Evolutionary conservation across 805 yeast genomes (phyloP).

Genomic region (Ascoidea tarda): DNA sequence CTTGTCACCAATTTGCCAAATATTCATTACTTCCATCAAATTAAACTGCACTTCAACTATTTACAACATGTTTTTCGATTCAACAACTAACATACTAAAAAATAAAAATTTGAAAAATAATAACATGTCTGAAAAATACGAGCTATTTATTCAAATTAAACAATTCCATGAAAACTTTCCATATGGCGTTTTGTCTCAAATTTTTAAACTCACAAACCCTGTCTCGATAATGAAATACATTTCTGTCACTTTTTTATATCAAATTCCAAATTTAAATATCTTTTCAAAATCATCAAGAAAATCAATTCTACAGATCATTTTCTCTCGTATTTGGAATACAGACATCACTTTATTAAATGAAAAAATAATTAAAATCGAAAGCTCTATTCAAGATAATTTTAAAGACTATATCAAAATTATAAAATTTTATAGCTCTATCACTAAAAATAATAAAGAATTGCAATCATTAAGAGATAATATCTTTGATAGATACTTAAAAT

Average conservation of each 20-base stretch:
- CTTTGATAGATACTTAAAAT: no score
- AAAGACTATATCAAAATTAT: not conserved
- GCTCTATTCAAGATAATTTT: not conserved
- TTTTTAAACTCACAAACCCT: slow-evolving; percentile 77
- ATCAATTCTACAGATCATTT: slow-evolving; percentile 5
- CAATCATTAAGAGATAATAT: not conserved
- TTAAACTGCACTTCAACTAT: slow-evolving; percentile 76
- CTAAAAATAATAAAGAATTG: slow-evolving; percentile 5
- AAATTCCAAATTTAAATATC: slow-evolving; percentile 23
- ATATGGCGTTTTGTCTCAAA: slow-evolving; percentile 60
- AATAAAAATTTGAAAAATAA: not conserved
- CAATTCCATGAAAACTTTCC: slow-evolving; percentile 72
- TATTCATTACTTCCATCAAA: slow-evolving; percentile 71
- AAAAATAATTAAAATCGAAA: not conserved
- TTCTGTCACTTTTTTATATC: slow-evolving; percentile 74
- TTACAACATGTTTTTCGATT: slow-evolving; percentile 67
- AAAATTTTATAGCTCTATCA: not conserved
- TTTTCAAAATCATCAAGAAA: not conserved
- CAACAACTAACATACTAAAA: slow-evolving; percentile 31
- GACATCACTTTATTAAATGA: not conserved
- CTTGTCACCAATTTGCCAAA: slow-evolving; percentile 49
- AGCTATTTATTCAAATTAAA: slow-evolving; percentile 54
- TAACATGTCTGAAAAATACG: slow-evolving; percentile 22
- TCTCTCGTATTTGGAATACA: slow-evolving; percentile 5
- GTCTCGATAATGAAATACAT: slow-evolving; percentile 66